Evolutionary conservation across 2,329 filamentous ascomycete species (phyloP).

Genomic region (Rhynchosporium secalis): DNA sequence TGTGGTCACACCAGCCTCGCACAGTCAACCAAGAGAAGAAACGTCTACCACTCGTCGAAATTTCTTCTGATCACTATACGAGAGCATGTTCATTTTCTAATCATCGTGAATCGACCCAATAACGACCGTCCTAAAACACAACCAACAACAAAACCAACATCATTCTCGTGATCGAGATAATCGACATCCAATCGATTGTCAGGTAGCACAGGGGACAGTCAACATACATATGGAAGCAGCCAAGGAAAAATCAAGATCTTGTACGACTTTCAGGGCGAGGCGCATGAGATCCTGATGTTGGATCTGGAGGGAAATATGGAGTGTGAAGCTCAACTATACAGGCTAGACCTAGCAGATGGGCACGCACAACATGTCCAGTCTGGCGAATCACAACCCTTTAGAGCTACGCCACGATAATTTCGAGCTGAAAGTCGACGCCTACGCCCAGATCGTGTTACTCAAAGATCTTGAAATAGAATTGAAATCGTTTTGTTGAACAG

Average conservation of each 20-base stretch:
- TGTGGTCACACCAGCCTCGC: neutral
- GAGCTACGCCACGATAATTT: no score
- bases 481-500: no score
- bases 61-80: no score
- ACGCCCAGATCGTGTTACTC: no score
- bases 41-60: no score
- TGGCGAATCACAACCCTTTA: no score
- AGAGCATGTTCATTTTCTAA: neutral
- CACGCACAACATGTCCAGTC: no score
- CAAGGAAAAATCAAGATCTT: neutral
- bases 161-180: neutral
- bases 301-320: neutral
- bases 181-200: neutral
- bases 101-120: neutral
- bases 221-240: neutral
- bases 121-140: neutral
- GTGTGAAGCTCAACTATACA: no score
- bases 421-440: no score
- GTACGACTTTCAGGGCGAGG: neutral
- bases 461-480: no score
- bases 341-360: no score
- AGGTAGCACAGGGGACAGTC: neutral
- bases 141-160: slow-evolving; percentile 5
- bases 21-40: neutral
- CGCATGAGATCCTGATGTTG: neutral